These are phyloP conservation scores for Agaricus subrufescens DNA, from an alignment of 768 basidiomycete species.

Conservation along the genomic window DNA sequence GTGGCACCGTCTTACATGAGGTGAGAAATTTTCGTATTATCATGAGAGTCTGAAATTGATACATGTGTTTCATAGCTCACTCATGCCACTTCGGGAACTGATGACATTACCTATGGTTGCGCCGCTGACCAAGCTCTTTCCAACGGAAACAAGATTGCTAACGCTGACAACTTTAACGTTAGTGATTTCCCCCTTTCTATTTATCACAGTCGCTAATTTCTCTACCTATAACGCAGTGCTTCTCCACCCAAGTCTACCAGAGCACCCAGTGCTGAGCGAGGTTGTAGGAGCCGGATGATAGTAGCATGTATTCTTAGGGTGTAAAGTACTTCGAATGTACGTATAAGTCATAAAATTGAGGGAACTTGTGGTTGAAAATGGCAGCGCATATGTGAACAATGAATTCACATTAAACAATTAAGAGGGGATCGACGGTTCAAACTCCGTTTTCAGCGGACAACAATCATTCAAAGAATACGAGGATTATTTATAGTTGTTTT, in stretches of 20 bases:
- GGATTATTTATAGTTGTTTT: too few relatives aligned
- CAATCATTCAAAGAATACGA: too few relatives aligned
- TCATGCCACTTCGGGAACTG: slow-evolving; percentile 35
- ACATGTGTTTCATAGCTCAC: slow-evolving; percentile 26
- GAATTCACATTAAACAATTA: too few relatives aligned
- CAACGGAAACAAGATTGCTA: slow-evolving; percentile 24
- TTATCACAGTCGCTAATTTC: background rate
- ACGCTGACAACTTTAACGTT: slow-evolving; percentile 48
- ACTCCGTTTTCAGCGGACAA: too few relatives aligned
- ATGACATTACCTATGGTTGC: slow-evolving; percentile 38
- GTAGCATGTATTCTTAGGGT: background rate
- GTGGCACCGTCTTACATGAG: slow-evolving; percentile 45
- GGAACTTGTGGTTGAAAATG: background rate
- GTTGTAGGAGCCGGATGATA: background rate
- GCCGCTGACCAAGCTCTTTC: slow-evolving; percentile 34
- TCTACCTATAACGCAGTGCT: slow-evolving; percentile 28
- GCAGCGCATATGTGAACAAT: background rate
- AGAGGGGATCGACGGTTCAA: too few relatives aligned
- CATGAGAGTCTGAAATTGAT: too few relatives aligned
- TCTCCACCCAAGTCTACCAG: slow-evolving; percentile 39
- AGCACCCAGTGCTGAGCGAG: slow-evolving; percentile 31
- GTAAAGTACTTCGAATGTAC: slow-evolving; percentile 2
- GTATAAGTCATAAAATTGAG: background rate
- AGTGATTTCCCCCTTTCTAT: slow-evolving; percentile 9
- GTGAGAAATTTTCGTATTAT: slow-evolving; percentile 14